These are phyloP conservation scores for Paxillus rubicundulus DNA, from an alignment of 768 basidiomycete species.

Conservation along the genomic window DNA sequence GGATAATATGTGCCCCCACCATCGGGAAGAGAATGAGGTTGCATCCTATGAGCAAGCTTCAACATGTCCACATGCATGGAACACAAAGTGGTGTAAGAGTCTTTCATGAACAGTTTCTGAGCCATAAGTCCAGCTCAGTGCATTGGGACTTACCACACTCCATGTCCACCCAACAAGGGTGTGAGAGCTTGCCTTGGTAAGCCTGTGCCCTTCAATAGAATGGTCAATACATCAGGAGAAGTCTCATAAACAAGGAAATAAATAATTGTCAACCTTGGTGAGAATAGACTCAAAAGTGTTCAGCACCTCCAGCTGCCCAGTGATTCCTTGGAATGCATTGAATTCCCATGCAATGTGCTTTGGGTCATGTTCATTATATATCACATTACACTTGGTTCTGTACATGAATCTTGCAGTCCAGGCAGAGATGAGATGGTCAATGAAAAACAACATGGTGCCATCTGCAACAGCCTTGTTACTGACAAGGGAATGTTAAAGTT, in stretches of 20 bases:
- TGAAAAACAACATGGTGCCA: slow-evolving; percentile 36
- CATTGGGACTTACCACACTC: slow-evolving; percentile 20
- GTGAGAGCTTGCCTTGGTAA: slow-evolving; percentile 18
- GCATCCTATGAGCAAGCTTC: slow-evolving; percentile 12
- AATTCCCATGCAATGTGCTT: slow-evolving; percentile 37
- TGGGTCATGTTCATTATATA: slow-evolving; percentile 29
- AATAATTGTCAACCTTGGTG: slow-evolving; percentile 31
- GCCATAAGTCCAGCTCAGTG: not conserved
- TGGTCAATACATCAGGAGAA: not conserved
- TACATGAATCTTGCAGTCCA: slow-evolving; percentile 45
- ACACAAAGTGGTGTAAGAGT: slow-evolving; percentile 25
- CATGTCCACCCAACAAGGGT: slow-evolving; percentile 27
- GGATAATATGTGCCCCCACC: slow-evolving; percentile 10
- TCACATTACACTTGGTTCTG: slow-evolving; percentile 34
- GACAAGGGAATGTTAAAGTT: not conserved
- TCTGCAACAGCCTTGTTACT: slow-evolving; percentile 48
- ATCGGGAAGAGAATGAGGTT: slow-evolving; percentile 1
- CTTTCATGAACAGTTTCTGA: slow-evolving; percentile 8
- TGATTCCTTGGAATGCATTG: slow-evolving; percentile 26
- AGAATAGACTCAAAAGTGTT: slow-evolving; percentile 39
- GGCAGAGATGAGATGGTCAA: slow-evolving; percentile 42
- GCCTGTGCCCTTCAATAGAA: slow-evolving; percentile 33
- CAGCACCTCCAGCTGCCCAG: slow-evolving; percentile 33
- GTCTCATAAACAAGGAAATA: not conserved
- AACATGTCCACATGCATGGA: slow-evolving; percentile 26